Percentiles rank a stretch among this genome's conserved stretches.
Evolutionary conservation across 129 eudicot genomes (phyloP).

Genomic region (Deinandra increscens): DNA sequence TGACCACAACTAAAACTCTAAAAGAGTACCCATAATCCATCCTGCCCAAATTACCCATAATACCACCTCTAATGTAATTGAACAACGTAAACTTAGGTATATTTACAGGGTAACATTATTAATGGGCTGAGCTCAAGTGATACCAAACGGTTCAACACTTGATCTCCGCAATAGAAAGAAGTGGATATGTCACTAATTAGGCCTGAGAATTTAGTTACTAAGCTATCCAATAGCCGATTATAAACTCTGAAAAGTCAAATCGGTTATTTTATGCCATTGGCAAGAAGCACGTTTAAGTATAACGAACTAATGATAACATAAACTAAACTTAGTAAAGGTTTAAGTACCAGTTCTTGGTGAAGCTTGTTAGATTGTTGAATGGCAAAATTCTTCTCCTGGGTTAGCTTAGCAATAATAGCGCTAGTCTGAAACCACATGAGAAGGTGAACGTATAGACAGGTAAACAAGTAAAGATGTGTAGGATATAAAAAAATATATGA

Average conservation of each 20-base stretch:
- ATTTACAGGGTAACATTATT: neutral
- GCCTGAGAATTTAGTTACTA: neutral
- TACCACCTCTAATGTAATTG: neutral
- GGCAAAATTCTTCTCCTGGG: conserved; percentile 63
- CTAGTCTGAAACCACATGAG: conserved; percentile 37
- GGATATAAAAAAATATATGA: neutral
- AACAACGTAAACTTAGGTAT: neutral
- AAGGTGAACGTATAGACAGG: neutral
- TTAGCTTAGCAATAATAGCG: conserved; percentile 60
- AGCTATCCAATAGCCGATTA: conserved; percentile 1
- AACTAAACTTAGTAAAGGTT: conserved; percentile 3
- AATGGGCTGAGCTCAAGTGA: neutral
- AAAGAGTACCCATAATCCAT: neutral
- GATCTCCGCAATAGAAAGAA: neutral
- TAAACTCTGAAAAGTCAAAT: neutral
- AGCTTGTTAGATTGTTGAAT: conserved; percentile 67
- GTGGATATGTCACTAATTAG: neutral
- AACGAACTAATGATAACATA: neutral
- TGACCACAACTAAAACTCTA: neutral
- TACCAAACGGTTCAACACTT: neutral
- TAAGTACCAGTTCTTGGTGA: conserved; percentile 76
- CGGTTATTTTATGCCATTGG: neutral
- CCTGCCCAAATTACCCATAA: neutral
- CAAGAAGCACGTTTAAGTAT: neutral
- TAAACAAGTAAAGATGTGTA: neutral